phyloP scores from a whole-genome alignment of 108 stramenopile species.

The Pseudonitzschia multiseries region DNA sequence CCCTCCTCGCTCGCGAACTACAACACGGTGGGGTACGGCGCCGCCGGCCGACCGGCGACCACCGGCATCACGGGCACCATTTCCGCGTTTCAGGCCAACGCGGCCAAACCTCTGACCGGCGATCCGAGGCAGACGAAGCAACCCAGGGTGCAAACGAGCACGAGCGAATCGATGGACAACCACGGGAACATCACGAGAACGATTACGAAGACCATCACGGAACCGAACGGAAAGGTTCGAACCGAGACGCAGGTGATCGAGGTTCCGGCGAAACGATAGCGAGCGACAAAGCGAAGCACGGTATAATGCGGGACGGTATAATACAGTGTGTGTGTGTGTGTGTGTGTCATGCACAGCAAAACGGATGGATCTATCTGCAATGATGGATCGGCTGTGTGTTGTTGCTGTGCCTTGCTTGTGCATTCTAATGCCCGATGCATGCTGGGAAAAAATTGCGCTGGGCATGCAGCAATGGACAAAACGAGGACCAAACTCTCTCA shows the following conservation, averaged over 20 bases:
- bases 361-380: too few relatives aligned
- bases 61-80: constrained; percentile 14
- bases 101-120: background rate
- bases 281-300: background rate
- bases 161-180: constrained; percentile 34
- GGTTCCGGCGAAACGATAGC: constrained; percentile 21
- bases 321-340: too few relatives aligned
- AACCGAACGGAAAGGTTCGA: constrained; percentile 35
- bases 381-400: too few relatives aligned
- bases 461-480: too few relatives aligned
- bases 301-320: too few relatives aligned
- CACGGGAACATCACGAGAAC: constrained; percentile 37
- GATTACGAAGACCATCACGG: constrained; percentile 33
- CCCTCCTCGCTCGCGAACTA: background rate
- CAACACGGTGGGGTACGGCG: constrained; percentile 10
- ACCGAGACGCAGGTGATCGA: constrained; percentile 32
- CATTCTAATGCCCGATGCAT: too few relatives aligned
- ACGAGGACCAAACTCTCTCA: too few relatives aligned
- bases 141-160: constrained; percentile 25
- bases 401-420: too few relatives aligned
- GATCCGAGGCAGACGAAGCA: constrained; percentile 28
- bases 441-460: too few relatives aligned
- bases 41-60: background rate
- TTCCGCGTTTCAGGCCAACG: constrained; percentile 15
- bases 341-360: too few relatives aligned